Percentiles rank a stretch among this genome's conserved stretches.
These are phyloP conservation scores for Limonium bicolor DNA, from an alignment of 148 eudicot genomes.

Conservation along the genomic window DNA sequence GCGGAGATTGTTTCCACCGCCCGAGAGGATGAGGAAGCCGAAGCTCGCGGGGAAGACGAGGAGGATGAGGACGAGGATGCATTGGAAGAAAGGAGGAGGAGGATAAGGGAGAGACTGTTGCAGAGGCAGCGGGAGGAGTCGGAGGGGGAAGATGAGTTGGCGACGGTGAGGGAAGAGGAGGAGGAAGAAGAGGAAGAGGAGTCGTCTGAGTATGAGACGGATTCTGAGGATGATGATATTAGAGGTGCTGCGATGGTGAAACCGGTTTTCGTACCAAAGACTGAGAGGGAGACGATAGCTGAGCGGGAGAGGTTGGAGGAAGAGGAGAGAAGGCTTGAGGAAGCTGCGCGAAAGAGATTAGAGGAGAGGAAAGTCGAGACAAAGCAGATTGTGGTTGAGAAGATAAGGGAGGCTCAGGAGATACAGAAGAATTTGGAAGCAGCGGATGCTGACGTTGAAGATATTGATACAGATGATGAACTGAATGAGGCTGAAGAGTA, in stretches of 20 bases:
- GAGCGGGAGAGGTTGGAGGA: constrained; percentile 53
- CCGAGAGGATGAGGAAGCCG: constrained; percentile 45
- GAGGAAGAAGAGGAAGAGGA: constrained; percentile 24
- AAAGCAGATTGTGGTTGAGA: constrained; percentile 52
- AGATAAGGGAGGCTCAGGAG: constrained; percentile 33
- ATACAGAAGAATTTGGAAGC: constrained; percentile 37
- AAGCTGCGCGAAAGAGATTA: constrained; percentile 27
- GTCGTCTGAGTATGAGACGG: constrained; percentile 71
- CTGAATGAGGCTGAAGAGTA: constrained; percentile 90
- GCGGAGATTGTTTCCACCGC: constrained; percentile 53
- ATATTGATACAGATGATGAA: constrained; percentile 84
- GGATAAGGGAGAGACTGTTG: constrained; percentile 38
- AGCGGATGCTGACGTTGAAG: constrained; percentile 44
- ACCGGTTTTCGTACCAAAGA: constrained; percentile 65
- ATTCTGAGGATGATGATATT: constrained; percentile 42
- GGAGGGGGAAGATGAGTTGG: constrained; percentile 40
- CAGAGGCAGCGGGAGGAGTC: constrained; percentile 27
- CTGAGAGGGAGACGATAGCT: constrained; percentile 57
- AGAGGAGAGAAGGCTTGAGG: constrained; percentile 45
- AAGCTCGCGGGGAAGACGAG: constrained; percentile 20
- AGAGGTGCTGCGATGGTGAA: constrained; percentile 34
- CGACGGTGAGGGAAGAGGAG: constrained; percentile 21
- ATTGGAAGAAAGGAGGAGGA: constrained; percentile 45
- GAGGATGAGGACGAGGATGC: constrained; percentile 70
- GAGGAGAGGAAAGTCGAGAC: constrained; percentile 50